Evolutionary conservation across 139 green algal species (phyloP), one percentile per base, ranked within the genome.

Genomic region (Haematococcus lacustris): DNA sequence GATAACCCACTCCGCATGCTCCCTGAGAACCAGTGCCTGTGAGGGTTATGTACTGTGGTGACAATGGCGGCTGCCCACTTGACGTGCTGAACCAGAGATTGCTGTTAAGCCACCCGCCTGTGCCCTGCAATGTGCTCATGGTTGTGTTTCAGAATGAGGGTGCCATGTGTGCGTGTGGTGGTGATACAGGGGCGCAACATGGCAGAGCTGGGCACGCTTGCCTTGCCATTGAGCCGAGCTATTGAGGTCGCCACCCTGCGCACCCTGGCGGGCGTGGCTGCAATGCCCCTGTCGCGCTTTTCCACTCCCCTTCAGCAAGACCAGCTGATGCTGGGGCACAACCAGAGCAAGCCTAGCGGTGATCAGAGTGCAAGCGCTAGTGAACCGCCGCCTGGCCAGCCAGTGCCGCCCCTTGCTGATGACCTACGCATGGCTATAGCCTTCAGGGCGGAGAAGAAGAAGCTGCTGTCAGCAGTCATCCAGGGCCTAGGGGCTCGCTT

Each of bases 281-380:
- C 76, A 0, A 70, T 90, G 17, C 66, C 82, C 23, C 79, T 94
- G 39, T 71, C 71, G 1, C 79, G 83, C 39, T 93, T 92, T 60
- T 40, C 62, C 2, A 81, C 77, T 26, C 81, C 78, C 0, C n/a
- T 87, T 13, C 78, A 88, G 9, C 68, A 87, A 9, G 89, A 94
- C 50, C 1, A 71, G 28, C 64, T 47, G 9, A 66, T 85, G 50
- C 78, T 92, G n/a, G n/a, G n/a, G n/a, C n/a, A n/a, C n/a, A n/a
- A n/a, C n/a, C n/a, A n/a, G n/a, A n/a, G n/a, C n/a, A n/a, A n/a
- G n/a, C n/a, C n/a, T n/a, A n/a, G n/a, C n/a, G n/a, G n/a, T n/a
- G n/a, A n/a, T n/a, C n/a, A n/a, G n/a, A n/a, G n/a, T n/a, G n/a
- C n/a, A n/a, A n/a, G n/a, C n/a, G n/a, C n/a, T n/a, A n/a, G n/a